Evolutionary conservation across 352 stramenopile species (phyloP), one percentile per base, ranked within the genome.

Genomic region (Phytophthora pini): DNA sequence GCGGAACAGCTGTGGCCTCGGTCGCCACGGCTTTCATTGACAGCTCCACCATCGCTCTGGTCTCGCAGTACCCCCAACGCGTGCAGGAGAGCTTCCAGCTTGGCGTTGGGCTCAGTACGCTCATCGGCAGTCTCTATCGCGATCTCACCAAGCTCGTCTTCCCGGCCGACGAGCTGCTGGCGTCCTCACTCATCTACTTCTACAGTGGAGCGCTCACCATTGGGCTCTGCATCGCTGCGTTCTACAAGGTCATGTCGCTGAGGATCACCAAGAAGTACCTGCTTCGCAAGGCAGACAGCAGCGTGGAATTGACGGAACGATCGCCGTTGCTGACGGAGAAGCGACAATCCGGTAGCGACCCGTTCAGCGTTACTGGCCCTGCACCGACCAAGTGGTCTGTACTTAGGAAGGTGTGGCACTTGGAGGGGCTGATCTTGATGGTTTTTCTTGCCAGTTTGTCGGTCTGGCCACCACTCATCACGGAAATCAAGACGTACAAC

Each of bases 51-150:
- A 94, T 95, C 55, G 80, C 77, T n/a, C 71, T 95, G 27, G 85
- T 92, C 29, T 88, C 85, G 29, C 84, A 94, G 51, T 95, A 90
- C 65, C 87, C 87, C 12, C 69, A 85, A 65, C 74, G 79, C 26
- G 84, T 93, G 5, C 85, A 93, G 56, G 85, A 93, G 57, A 91
- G 79, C 55, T 92, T 95, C 62, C 85, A 95, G 57, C 70, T 95
- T 43, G 87, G 87, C 53, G 85, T 95, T 4, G 87, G 87, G 0
- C 59, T 95, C 15, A 93, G 82, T 60, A 90, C 87, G 45, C 72
- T 95, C 39, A 92, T 94, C 36, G 85, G 85, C 24, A 93, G 84
- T 60, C 53, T 95, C 47, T 95, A 94, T 65, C 79, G 87, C 24
- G 85, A 93, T 55, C 13, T 93, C 7, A 95, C 87, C 68, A 95